These are phyloP conservation scores for Geranomyces variabilis DNA, from an alignment of 192 early-diverging fungal species.

Conservation along the genomic window DNA sequence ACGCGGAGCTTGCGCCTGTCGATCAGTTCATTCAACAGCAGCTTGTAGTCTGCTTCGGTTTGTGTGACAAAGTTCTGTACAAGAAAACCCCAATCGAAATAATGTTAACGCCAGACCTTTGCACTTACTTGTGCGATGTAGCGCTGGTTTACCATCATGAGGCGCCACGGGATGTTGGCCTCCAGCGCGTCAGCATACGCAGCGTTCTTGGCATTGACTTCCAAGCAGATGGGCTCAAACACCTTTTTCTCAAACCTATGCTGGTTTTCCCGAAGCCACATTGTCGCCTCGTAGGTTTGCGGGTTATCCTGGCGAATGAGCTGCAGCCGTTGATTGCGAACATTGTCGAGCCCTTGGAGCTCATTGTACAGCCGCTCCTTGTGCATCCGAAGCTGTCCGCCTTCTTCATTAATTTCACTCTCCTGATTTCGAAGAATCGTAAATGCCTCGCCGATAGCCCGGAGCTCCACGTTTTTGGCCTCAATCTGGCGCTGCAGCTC, in stretches of 20 bases:
- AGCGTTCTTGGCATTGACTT: conserved; percentile 70
- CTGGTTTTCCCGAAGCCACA: conserved; percentile 73
- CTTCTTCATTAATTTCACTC: conserved; percentile 26
- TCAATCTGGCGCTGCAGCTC: conserved; percentile 36
- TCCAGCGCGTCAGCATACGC: conserved; percentile 73
- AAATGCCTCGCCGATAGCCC: conserved; percentile 21
- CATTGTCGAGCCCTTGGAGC: conserved; percentile 43
- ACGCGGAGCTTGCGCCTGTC: conserved; percentile 62
- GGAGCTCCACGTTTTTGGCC: conserved; percentile 22
- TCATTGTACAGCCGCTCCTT: conserved; percentile 36
- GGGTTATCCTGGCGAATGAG: conserved; percentile 49
- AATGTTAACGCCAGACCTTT: background rate
- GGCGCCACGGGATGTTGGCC: conserved; percentile 35
- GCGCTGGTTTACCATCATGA: conserved; percentile 52
- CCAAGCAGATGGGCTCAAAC: conserved; percentile 72
- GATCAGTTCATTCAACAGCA: conserved; percentile 65
- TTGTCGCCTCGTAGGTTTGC: conserved; percentile 62
- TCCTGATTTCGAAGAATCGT: conserved; percentile 30
- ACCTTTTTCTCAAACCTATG: conserved; percentile 68
- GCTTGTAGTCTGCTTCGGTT: conserved; percentile 74
- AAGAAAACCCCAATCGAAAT: background rate
- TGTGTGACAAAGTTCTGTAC: conserved; percentile 78
- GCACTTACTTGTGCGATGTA: too few relatives aligned
- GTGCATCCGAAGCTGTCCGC: background rate
- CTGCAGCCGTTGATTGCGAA: conserved; percentile 58